These are phyloP conservation scores for Phaseolus coccineus DNA, from an alignment of 331 rosid species.

Conservation along the genomic window DNA sequence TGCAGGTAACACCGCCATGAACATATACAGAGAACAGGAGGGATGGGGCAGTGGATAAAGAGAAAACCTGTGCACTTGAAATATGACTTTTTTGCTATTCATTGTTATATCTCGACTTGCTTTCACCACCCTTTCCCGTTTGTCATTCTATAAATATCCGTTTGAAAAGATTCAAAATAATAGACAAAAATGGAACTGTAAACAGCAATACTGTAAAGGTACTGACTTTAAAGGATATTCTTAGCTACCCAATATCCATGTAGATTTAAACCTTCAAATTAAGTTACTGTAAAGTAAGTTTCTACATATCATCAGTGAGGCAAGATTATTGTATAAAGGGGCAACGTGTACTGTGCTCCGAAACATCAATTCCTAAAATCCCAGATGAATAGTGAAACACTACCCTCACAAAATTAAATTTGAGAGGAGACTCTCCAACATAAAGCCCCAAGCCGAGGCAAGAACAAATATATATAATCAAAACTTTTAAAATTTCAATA, in stretches of 20 bases:
- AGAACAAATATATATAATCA: slow-evolving; percentile 23
- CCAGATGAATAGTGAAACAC: not conserved
- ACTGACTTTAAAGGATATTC: slow-evolving; percentile 13
- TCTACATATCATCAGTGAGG: not conserved
- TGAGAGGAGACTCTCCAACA: slow-evolving; percentile 21
- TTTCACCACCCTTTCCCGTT: slow-evolving; percentile 90
- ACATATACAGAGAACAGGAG: not conserved
- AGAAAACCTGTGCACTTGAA: slow-evolving; percentile 91
- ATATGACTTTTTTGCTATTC: slow-evolving; percentile 97
- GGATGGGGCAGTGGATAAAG: not conserved
- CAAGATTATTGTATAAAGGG: not conserved
- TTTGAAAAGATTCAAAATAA: slow-evolving; percentile 31
- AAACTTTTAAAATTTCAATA: not conserved
- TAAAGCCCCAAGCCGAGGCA: not conserved
- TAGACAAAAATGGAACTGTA: not conserved
- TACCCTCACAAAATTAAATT: slow-evolving; percentile 1
- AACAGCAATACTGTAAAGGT: slow-evolving; percentile 7
- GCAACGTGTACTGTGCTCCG: slow-evolving; percentile 5
- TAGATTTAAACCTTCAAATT: slow-evolving; percentile 31
- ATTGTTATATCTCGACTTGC: slow-evolving; percentile 92
- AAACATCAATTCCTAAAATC: not conserved
- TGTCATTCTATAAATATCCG: slow-evolving; percentile 72
- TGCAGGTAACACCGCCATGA: not conserved
- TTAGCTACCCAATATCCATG: slow-evolving; percentile 20
- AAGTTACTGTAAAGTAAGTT: slow-evolving; percentile 15